Evolutionary conservation across 768 basidiomycete genomes (phyloP).

Genomic region (Sutorius australiensis): DNA sequence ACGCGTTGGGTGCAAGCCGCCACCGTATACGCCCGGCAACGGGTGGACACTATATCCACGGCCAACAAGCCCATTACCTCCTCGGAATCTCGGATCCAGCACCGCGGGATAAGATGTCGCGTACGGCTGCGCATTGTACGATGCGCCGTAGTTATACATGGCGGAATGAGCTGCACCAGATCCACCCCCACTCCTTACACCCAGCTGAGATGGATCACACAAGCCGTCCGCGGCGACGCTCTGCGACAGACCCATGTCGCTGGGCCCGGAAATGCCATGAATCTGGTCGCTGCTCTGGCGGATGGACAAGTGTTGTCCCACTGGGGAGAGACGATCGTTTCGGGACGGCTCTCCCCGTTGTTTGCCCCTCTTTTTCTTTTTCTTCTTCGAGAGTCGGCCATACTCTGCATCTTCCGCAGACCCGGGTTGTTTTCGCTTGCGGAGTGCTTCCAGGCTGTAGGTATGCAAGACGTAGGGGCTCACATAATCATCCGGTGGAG

Average conservation of each 20-base stretch:
- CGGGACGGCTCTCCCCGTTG: conserved; percentile 18
- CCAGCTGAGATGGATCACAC: conserved; percentile 19
- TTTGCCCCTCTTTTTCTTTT: conserved; percentile 27
- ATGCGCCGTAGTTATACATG: not conserved
- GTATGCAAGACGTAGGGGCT: conserved; percentile 32
- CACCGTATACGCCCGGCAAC: not conserved
- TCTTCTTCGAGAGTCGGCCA: conserved; percentile 23
- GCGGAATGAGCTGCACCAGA: conserved; percentile 13
- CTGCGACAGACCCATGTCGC: conserved; percentile 17
- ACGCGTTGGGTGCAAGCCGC: not conserved
- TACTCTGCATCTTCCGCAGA: conserved; percentile 16
- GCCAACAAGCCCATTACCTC: not conserved
- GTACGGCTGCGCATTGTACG: conserved; percentile 1
- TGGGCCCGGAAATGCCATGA: conserved; percentile 16
- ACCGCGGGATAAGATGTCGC: conserved; percentile 11
- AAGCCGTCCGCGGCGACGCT: conserved; percentile 4
- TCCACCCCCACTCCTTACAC: conserved; percentile 10
- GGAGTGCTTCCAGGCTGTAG: conserved; percentile 25
- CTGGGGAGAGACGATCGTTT: not conserved
- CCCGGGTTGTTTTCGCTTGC: conserved; percentile 38
- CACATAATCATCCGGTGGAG: conserved; percentile 40
- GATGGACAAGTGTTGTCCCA: not conserved
- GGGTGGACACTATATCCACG: not conserved
- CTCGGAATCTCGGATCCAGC: conserved; percentile 12
- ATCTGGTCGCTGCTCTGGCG: conserved; percentile 11